phyloP scores from a whole-genome alignment of 2,329 filamentous ascomycete genomes.

The Onygenales sp. region DNA sequence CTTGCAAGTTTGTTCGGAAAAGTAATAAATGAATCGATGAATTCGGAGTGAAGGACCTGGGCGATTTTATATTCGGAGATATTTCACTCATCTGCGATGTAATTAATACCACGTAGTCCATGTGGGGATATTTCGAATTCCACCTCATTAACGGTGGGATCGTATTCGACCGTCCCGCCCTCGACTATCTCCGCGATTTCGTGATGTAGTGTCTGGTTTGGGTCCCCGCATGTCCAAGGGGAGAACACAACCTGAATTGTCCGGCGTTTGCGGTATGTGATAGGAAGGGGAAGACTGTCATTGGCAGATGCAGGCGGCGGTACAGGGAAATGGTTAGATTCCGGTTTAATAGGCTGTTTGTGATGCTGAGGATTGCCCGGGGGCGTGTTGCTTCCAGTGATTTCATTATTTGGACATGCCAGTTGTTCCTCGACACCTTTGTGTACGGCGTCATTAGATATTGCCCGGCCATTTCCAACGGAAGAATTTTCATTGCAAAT shows the following conservation, averaged over 20 bases:
- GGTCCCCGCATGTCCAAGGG: constrained; percentile 52
- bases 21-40: no score
- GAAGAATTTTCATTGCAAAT: not conserved
- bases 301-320: not conserved
- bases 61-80: not conserved
- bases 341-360: not conserved
- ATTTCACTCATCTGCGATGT: not conserved
- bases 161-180: not conserved
- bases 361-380: not conserved
- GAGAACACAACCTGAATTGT: constrained; percentile 88
- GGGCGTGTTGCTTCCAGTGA: not conserved
- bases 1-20: no score
- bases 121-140: constrained; percentile 10
- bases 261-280: constrained; percentile 35
- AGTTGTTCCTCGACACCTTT: not conserved
- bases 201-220: not conserved
- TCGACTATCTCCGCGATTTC: not conserved
- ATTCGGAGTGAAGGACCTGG: no score
- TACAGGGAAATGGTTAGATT: not conserved
- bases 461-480: no score
- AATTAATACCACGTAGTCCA: constrained; percentile 8
- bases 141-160: not conserved
- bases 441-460: not conserved
- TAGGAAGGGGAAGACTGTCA: not conserved
- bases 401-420: not conserved